Base-by-base conservation (phyloP, 768 basidiomycete genomes). In the Suillus occidentalis region DNA sequence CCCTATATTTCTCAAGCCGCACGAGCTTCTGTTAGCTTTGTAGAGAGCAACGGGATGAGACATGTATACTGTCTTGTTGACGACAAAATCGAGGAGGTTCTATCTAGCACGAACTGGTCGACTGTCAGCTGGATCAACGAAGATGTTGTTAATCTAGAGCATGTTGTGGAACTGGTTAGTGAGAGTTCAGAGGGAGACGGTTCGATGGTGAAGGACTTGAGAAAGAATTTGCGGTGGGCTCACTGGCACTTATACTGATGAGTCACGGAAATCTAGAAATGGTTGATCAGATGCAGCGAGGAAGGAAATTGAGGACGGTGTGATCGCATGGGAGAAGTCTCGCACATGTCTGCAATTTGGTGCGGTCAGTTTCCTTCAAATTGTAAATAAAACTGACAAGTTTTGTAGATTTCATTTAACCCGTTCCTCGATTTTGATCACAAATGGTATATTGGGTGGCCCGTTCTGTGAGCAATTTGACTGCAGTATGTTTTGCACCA, bases 61-160 rank as follows among this genome's bases (percentile, higher is more conserved):
- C 84, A 82, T 1, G 78, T 90, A 49, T 90, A 88, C 84, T 82
- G 82, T 45, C 87, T 87, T 72, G 81, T 89, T 18, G 84, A 86
- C 67, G 72, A 75, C 40, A 76, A 81, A 16, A 78, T 85, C 14
- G 86, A 89, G 68, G 74, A 81, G 50, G 71, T 86, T 9, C 81
- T 90, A 57, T 82, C 72, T 8, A 79, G 82, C 45, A 80, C 84
- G 66, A 77, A 80, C 1, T 90, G 89, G 89, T 80, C 82, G 62
- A 82, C 83, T 5, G 79, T 90, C 50, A 81, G 82, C 60, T 89
- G 87, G 64, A 87, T 90, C 58, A 84, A 85, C 59, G 88, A 90
- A 70, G 87, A 89, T 60, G 78, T 84, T 43, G 76, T 86, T 14
- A 80, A 85, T 61, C 83, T 87, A 0, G 81, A 78, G 28, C 80